Base-by-base conservation (phyloP, 208 protist species). In the Eutreptiella sp. region DNA sequence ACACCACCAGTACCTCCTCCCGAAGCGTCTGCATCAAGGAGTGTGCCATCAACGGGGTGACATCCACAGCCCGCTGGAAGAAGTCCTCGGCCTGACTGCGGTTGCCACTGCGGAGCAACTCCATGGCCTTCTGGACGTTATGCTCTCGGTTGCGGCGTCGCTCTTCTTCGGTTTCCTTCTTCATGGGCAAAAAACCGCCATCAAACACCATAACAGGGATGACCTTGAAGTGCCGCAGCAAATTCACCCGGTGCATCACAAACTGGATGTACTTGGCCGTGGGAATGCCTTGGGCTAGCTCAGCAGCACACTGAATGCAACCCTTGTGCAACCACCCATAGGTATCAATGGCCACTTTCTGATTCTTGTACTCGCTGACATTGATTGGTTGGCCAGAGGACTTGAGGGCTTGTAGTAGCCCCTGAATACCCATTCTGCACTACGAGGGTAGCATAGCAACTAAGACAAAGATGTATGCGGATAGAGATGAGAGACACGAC, bases 141-240 rank as follows among this genome's bases (percentile, higher is more conserved):
- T 31, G 14, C 43, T 31, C 19, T 26, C 38, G 33, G 24, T 19
- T 28, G 1, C 52, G 19, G 29, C 53, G 23, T 23, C 90, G 66
- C 45, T 84, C 70, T n/a, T 75, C 50, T 36, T 95, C 82, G 46
- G 69, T 88, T n/a, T 29, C 45, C 4, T 26, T 24, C 75, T 96
- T 96, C 24, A 71, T 58, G 11, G 87, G 87, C 29, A 96, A 55
- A 7, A 53, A 11, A 4, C 43, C 62, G 21, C 92, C 92, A 60
- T 96, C 92, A 69, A 96, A 96, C 9, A 96, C 83, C n/a, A 96
- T 7, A 0, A 95, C 47, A 4, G 90, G 91, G 26, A 38, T 70
- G 0, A 95, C 46, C 19, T 72, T 55, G 42, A 73, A 21, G 5
- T 68, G 5, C 24, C 42, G 16, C 2, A 96, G 50, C 65, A 95